Conservation (phyloP, 2,329 filamentous ascomycete species). For the Cercospora zeae-maydis region DNA sequence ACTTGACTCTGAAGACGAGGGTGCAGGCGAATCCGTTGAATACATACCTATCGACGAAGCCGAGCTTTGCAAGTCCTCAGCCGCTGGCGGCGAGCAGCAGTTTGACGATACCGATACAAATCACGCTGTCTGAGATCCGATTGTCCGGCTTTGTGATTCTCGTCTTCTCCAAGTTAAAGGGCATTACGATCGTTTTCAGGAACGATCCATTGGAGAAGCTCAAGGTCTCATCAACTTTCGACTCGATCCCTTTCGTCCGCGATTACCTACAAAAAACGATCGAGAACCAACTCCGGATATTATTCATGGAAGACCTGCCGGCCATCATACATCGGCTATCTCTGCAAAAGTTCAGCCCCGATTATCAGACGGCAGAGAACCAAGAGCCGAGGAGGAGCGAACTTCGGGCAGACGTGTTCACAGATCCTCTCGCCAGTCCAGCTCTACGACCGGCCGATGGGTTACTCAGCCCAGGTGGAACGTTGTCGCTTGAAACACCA, state of each 20-base stretch:
- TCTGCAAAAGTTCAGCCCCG: conserved; percentile 81
- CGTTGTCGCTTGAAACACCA: conserved; percentile 72
- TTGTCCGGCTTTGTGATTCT: conserved; percentile 95
- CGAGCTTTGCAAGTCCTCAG: conserved; percentile 86
- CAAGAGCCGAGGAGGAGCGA: conserved; percentile 50
- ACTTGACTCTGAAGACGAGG: conserved; percentile 87
- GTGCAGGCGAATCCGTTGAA: conserved; percentile 98
- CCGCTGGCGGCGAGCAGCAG: conserved; percentile 87
- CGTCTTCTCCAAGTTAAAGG: conserved; percentile 96
- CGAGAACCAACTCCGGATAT: conserved; percentile 81
- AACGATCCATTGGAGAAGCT: conserved; percentile 97
- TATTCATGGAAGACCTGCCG: conserved; percentile 97
- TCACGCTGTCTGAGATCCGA: conserved; percentile 92
- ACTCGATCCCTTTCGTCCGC: conserved; percentile 96
- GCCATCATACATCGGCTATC: conserved; percentile 94
- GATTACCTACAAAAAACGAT: conserved; percentile 97
- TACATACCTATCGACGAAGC: conserved; percentile 88
- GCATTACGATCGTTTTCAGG: conserved; percentile 90
- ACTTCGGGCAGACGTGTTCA: conserved; percentile 17
- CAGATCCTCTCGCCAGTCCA: conserved; percentile 39
- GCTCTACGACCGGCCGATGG: conserved; percentile 69
- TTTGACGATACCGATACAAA: conserved; percentile 94
- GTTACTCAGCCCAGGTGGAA: conserved; percentile 62
- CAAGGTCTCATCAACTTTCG: conserved; percentile 97
- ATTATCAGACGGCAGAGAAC: conserved; percentile 66